phyloP scores from a whole-genome alignment of 257 asterid genomes.

The Jasminum sambac region DNA sequence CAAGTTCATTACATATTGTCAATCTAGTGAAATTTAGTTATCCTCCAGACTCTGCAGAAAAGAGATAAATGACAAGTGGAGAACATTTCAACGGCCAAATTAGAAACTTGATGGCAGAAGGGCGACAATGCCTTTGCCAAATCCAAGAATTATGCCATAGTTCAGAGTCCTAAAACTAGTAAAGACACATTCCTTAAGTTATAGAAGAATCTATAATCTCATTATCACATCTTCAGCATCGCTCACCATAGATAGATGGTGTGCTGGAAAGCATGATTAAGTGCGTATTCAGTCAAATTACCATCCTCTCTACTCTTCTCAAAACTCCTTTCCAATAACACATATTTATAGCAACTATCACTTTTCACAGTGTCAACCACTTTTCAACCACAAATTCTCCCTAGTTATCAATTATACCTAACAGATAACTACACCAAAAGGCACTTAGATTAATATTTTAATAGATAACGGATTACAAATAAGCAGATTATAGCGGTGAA shows the following conservation, averaged over 20 bases:
- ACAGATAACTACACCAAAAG: too few relatives aligned
- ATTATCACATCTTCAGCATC: constrained; percentile 5
- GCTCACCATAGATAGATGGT: neutral
- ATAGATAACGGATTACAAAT: neutral
- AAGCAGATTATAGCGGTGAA: neutral
- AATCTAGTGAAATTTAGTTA: neutral
- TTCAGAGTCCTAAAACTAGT: neutral
- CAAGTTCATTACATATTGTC: neutral
- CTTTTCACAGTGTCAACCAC: too few relatives aligned
- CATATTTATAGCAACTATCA: too few relatives aligned
- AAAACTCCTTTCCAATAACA: too few relatives aligned
- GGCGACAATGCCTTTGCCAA: too few relatives aligned
- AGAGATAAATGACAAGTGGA: neutral
- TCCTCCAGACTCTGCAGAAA: neutral
- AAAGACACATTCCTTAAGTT: neutral
- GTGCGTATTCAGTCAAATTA: too few relatives aligned
- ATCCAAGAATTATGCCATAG: neutral
- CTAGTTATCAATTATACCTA: too few relatives aligned
- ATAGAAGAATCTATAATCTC: neutral
- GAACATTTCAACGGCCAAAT: neutral
- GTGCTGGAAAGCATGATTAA: constrained; percentile 6
- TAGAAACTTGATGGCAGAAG: neutral
- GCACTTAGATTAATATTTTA: neutral
- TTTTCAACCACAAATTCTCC: too few relatives aligned
- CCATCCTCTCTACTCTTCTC: too few relatives aligned